Percentiles rank a stretch among this genome's conserved stretches.
Conservation (phyloP, 805 yeast genomes). For the Danielia reshetovae region DNA sequence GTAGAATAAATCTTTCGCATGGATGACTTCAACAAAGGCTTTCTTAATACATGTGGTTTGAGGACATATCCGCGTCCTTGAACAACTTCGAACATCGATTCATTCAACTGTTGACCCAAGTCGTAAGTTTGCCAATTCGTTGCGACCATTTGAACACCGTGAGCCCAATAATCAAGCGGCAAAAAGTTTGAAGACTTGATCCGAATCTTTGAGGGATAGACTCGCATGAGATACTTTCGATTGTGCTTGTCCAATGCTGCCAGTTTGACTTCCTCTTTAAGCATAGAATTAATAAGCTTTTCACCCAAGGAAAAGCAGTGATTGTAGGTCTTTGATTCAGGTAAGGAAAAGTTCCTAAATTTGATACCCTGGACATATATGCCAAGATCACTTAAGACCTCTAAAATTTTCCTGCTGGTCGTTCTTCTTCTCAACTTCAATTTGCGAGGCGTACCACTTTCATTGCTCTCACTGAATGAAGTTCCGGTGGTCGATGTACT, state of each 20-base stretch:
- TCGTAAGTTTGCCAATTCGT: constrained; percentile 96
- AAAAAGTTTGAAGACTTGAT: constrained; percentile 76
- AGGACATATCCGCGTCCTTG: constrained; percentile 69
- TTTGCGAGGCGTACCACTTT: constrained; percentile 11
- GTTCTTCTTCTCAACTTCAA: constrained; percentile 23
- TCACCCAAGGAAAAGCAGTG: constrained; percentile 90
- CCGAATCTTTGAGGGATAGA: constrained; percentile 81
- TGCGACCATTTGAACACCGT: constrained; percentile 93
- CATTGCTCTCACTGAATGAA: constrained; percentile 40
- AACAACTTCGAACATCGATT: constrained; percentile 68
- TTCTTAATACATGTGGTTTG: constrained; percentile 56
- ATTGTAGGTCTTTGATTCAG: constrained; percentile 74
- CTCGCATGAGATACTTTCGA: constrained; percentile 66
- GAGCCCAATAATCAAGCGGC: constrained; percentile 76
- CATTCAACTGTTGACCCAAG: constrained; percentile 81
- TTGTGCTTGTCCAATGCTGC: constrained; percentile 73
- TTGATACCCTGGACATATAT: constrained; percentile 72
- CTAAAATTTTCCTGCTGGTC: constrained; percentile 21
- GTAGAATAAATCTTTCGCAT: constrained; percentile 4
- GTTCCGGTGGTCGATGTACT: constrained; percentile 36
- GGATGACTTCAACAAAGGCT: constrained; percentile 25
- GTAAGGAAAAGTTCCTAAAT: constrained; percentile 77
- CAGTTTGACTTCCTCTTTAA: constrained; percentile 54
- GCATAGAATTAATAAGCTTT: constrained; percentile 56
- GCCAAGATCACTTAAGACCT: constrained; percentile 57